phyloP scores from a whole-genome alignment of 2,329 filamentous ascomycete genomes.

The Botryotinia convoluta region DNA sequence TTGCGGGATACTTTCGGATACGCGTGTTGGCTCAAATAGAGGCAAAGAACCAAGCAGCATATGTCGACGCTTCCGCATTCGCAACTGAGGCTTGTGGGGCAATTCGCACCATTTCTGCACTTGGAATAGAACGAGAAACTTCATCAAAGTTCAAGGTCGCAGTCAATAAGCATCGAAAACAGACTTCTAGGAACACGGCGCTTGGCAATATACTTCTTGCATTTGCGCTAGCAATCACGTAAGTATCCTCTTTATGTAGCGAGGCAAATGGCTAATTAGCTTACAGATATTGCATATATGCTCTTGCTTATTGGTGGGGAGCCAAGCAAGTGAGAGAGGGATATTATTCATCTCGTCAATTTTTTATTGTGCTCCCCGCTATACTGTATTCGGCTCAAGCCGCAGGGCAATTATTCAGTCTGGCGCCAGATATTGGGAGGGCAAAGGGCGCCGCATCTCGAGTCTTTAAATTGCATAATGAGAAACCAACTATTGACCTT shows the following conservation, averaged over 20 bases:
- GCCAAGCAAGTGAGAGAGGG: conserved; percentile 64
- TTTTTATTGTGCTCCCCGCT: conserved; percentile 70
- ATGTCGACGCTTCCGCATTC: conserved; percentile 60
- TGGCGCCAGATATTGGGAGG: conserved; percentile 71
- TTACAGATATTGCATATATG: conserved; percentile 66
- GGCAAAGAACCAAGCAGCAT: conserved; percentile 61
- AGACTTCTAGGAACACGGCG: conserved; percentile 49
- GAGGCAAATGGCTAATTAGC: conserved; percentile 40
- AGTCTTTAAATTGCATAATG: conserved; percentile 51
- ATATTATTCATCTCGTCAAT: conserved; percentile 62
- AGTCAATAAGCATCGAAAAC: conserved; percentile 51
- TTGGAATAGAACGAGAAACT: conserved; percentile 53
- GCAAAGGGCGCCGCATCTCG: conserved; percentile 60
- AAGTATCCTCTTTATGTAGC: not conserved
- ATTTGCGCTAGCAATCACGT: conserved; percentile 45
- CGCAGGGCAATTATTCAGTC: conserved; percentile 71
- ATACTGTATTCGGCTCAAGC: conserved; percentile 71
- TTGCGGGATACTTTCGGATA: conserved; percentile 67
- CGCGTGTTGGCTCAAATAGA: conserved; percentile 60
- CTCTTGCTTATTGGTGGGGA: conserved; percentile 79
- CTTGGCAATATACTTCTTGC: conserved; percentile 60
- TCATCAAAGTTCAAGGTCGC: conserved; percentile 52
- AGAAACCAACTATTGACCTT: conserved; percentile 39
- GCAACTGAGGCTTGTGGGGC: conserved; percentile 68
- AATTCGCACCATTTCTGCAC: conserved; percentile 58